Conservation (phyloP, 2,329 filamentous ascomycete genomes). For the Cordyceps javanica region DNA sequence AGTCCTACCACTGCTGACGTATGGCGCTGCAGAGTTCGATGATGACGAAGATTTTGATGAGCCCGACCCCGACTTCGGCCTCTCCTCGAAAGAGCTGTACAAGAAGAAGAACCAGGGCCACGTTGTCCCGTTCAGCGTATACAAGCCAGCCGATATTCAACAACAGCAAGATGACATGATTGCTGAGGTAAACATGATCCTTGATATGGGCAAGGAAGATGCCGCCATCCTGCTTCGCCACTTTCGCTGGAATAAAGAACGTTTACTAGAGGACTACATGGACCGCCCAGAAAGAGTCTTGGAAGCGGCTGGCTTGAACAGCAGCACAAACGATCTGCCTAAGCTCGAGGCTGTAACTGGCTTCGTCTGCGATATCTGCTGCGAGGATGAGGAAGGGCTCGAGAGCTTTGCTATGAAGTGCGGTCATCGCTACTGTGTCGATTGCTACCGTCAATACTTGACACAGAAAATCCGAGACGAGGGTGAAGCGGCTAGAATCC, state of each 20-base stretch:
- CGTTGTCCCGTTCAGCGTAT: constrained; percentile 79
- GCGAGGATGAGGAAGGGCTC: constrained; percentile 73
- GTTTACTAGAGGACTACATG: constrained; percentile 94
- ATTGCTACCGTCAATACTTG: constrained; percentile 89
- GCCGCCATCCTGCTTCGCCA: constrained; percentile 84
- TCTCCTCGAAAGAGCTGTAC: constrained; percentile 54
- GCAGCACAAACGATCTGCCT: constrained; percentile 54
- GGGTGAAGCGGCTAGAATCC: constrained; percentile 88
- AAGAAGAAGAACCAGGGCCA: constrained; percentile 70
- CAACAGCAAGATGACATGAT: constrained; percentile 80
- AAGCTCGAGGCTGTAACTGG: constrained; percentile 65
- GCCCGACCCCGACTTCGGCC: constrained; percentile 48
- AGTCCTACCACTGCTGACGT: not conserved
- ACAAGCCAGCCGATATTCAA: constrained; percentile 74
- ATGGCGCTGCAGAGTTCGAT: constrained; percentile 43
- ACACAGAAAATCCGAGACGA: constrained; percentile 91
- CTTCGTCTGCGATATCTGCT: constrained; percentile 94
- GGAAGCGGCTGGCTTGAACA: constrained; percentile 75
- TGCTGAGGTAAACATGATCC: constrained; percentile 82
- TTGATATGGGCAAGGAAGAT: constrained; percentile 83
- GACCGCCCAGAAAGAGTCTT: constrained; percentile 73
- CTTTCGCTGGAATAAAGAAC: constrained; percentile 94
- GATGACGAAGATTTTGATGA: constrained; percentile 52
- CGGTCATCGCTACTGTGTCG: constrained; percentile 84
- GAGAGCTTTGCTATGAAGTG: constrained; percentile 92